phyloP scores from a whole-genome alignment of 192 early-diverging fungal genomes.

The Mycoemilia scoparia region DNA sequence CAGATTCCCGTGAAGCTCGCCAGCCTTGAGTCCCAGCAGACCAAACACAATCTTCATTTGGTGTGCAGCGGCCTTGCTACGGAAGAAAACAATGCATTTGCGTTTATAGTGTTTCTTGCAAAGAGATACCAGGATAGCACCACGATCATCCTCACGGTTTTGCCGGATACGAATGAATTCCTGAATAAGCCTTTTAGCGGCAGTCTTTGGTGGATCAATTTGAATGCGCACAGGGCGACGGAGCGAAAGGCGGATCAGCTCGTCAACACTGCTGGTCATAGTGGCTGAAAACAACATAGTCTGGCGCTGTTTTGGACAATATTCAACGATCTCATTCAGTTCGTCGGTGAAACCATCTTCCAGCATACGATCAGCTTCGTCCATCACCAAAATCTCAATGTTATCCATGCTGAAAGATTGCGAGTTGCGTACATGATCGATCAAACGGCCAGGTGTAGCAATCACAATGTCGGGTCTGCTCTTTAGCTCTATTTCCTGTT shows the following conservation, averaged over 20 bases:
- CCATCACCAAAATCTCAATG: conserved; percentile 94
- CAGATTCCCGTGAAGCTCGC: conserved; percentile 90
- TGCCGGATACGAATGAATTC: conserved; percentile 91
- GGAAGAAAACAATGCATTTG: conserved; percentile 82
- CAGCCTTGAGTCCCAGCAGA: conserved; percentile 65
- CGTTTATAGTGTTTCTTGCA: conserved; percentile 63
- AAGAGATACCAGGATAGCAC: conserved; percentile 69
- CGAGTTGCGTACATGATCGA: conserved; percentile 94
- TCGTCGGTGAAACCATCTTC: conserved; percentile 97
- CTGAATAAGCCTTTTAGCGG: conserved; percentile 62
- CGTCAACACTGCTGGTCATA: conserved; percentile 97
- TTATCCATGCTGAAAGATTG: conserved; percentile 65
- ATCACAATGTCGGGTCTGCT: conserved; percentile 84
- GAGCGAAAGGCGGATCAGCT: conserved; percentile 84
- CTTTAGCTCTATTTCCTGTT: conserved; percentile 74
- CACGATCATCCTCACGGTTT: conserved; percentile 66
- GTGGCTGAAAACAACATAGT: conserved; percentile 99
- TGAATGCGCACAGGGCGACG: conserved; percentile 75
- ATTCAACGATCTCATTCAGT: conserved; percentile 81
- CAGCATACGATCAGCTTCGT: conserved; percentile 97
- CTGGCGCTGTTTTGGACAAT: conserved; percentile 74
- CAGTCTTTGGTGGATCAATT: conserved; percentile 64
- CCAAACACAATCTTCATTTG: conserved; percentile 98
- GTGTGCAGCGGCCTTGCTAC: conserved; percentile 85
- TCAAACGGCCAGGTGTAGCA: conserved; percentile 93